phyloP scores from a whole-genome alignment of 164 flowering plant genomes.

The Aristolochia californica region DNA sequence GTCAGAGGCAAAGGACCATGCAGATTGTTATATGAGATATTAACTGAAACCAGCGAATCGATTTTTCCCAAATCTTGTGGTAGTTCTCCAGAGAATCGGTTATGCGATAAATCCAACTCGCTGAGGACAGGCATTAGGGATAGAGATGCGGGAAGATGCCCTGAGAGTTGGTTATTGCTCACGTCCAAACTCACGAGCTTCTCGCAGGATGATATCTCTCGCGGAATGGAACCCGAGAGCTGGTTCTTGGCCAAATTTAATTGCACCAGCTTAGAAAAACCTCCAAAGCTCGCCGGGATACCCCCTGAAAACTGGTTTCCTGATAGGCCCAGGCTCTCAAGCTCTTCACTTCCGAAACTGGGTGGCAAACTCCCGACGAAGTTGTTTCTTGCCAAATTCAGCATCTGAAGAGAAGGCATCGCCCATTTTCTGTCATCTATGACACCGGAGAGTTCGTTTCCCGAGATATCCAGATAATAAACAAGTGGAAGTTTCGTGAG shows the following conservation, averaged over 20 bases:
- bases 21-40: conserved; percentile 60
- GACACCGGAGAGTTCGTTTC: conserved; percentile 46
- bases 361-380: conserved; percentile 55
- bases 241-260: conserved; percentile 40
- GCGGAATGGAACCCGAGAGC: conserved; percentile 58
- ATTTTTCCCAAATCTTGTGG: conserved; percentile 43
- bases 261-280: conserved; percentile 37
- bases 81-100: conserved; percentile 48
- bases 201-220: conserved; percentile 38
- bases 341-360: conserved; percentile 30
- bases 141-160: conserved; percentile 42
- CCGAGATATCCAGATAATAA: conserved; percentile 64
- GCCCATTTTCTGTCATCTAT: conserved; percentile 41
- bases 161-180: conserved; percentile 47
- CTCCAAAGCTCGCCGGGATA: conserved; percentile 40
- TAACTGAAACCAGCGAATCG: conserved; percentile 54
- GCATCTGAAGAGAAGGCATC: conserved; percentile 64
- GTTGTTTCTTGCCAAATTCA: conserved; percentile 42
- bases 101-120: conserved; percentile 55
- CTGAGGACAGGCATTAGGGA: conserved; percentile 58
- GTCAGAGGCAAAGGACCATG: conserved; percentile 54
- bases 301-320: conserved; percentile 46
- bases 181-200: conserved; percentile 61
- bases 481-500: conserved; percentile 48
- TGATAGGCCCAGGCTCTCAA: conserved; percentile 58